phyloP scores from a whole-genome alignment of 2,329 filamentous ascomycete genomes.

The Diaporthe destruens region DNA sequence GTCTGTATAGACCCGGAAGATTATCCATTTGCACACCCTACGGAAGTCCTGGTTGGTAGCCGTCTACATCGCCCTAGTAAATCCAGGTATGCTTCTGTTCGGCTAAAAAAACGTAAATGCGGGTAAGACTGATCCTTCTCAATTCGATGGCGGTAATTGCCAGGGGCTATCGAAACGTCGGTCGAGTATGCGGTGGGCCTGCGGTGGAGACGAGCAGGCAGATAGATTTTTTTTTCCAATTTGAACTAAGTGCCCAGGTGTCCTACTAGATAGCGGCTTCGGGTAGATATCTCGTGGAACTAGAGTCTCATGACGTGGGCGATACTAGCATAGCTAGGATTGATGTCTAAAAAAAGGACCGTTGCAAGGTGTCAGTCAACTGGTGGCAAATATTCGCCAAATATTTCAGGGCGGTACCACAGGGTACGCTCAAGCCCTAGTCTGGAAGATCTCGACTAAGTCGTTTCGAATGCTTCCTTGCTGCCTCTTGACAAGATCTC shows the following conservation, averaged over 20 bases:
- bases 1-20: background rate
- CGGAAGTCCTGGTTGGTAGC: background rate
- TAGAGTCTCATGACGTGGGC: no score
- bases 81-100: background rate
- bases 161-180: background rate
- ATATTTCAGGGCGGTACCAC: no score
- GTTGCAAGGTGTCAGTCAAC: no score
- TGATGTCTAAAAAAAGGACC: no score
- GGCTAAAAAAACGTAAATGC: constrained; percentile 9
- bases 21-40: background rate
- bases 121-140: constrained; percentile 6
- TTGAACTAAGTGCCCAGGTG: background rate
- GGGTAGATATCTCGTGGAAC: background rate
- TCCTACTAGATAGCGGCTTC: background rate
- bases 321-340: no score
- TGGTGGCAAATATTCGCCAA: no score
- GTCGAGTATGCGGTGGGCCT: background rate
- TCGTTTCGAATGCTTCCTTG: no score
- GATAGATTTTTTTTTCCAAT: background rate
- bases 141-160: background rate
- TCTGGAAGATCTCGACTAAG: no score
- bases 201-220: background rate
- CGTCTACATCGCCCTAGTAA: background rate
- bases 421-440: no score
- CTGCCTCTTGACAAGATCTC: no score